These are phyloP conservation scores for Pythium vanterpoolii DNA, from an alignment of 352 stramenopile genomes.

Conservation along the genomic window DNA sequence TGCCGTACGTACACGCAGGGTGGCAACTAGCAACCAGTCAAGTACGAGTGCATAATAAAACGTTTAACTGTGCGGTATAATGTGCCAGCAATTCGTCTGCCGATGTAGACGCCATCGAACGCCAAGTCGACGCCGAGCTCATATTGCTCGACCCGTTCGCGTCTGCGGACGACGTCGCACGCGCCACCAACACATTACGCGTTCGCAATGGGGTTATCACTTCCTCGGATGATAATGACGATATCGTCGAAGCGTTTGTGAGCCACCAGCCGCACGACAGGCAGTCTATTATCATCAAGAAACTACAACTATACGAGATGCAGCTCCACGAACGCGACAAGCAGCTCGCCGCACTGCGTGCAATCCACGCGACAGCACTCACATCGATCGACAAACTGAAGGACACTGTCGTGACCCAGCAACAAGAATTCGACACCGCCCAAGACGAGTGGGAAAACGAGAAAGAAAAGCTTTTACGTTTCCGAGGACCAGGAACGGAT, in stretches of 20 bases:
- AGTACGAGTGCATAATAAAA: background rate
- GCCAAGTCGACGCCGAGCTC: slow-evolving; percentile 20
- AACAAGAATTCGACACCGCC: slow-evolving; percentile 42
- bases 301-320: slow-evolving; percentile 49
- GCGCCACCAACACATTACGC: background rate
- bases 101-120: slow-evolving; percentile 21
- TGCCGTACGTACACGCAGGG: slow-evolving; percentile 8
- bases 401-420: slow-evolving; percentile 29
- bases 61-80: background rate
- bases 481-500: slow-evolving; percentile 17
- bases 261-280: slow-evolving; percentile 43
- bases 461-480: slow-evolving; percentile 40
- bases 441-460: slow-evolving; percentile 73
- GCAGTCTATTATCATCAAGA: slow-evolving; percentile 45
- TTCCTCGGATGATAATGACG: background rate
- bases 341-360: slow-evolving; percentile 35
- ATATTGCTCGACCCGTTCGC: slow-evolving; percentile 15
- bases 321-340: slow-evolving; percentile 38
- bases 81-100: slow-evolving; percentile 4
- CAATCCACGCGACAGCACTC: slow-evolving; percentile 23
- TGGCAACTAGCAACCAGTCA: too few relatives aligned
- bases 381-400: slow-evolving; percentile 32
- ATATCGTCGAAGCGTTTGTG: slow-evolving; percentile 30
- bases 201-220: background rate
- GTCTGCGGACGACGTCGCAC: background rate